These are phyloP conservation scores for Puccinellia tenuiflora DNA, from an alignment of 176 grass and related monocot species.

Conservation along the genomic window DNA sequence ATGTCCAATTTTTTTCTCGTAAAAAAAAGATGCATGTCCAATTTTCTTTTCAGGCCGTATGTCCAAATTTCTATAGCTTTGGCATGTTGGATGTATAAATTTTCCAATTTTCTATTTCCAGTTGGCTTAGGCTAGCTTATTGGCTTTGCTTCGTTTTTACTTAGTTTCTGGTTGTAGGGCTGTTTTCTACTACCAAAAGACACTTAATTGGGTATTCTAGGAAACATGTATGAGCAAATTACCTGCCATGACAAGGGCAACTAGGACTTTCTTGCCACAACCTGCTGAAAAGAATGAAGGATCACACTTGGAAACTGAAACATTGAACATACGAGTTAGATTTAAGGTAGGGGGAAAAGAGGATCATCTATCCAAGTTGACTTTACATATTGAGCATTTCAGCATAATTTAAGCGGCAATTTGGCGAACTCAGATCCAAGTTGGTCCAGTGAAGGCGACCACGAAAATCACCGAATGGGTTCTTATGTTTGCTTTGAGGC, in stretches of 20 bases:
- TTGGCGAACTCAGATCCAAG: neutral
- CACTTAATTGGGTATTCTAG: neutral
- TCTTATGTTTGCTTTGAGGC: no score
- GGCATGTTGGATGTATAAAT: no score
- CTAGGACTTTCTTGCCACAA: slow-evolving; percentile 21
- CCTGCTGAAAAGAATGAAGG: slow-evolving; percentile 13
- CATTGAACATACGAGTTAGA: neutral
- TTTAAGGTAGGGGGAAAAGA: neutral
- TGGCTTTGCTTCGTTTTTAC: neutral
- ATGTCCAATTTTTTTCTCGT: no score
- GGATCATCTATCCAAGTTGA: neutral
- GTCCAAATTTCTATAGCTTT: no score
- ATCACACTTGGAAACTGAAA: slow-evolving; percentile 27
- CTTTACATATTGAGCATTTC: neutral
- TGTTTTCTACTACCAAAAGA: neutral
- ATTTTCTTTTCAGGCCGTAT: no score
- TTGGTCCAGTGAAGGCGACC: no score
- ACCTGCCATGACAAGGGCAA: slow-evolving; percentile 39
- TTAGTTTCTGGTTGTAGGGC: neutral
- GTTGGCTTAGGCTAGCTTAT: neutral
- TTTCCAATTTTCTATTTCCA: no score
- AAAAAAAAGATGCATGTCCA: no score
- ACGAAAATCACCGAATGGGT: no score
- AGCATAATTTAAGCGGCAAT: neutral
- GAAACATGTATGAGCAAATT: neutral